Evolutionary conservation across 2,329 filamentous ascomycete genomes (phyloP), one percentile per base, ranked within the genome.

Genomic region (Escovopsis weberi): DNA sequence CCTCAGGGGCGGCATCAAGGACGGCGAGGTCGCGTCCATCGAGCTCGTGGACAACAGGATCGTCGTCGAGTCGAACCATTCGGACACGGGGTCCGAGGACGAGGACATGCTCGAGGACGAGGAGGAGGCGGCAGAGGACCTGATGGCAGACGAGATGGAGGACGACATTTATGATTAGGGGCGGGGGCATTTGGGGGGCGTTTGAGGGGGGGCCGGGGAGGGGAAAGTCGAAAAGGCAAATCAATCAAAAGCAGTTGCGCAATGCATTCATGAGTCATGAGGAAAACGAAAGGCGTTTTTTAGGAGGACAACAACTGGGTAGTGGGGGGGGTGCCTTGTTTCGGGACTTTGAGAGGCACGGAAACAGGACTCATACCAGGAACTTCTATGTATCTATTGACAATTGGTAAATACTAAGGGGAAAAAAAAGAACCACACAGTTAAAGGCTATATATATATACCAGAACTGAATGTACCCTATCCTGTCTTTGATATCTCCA

Each of bases 1-100:
- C 49, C 72, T 98, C 23, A 77, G 87, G 49, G 86, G 86, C 49
- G 79, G 75, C 43, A 80, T 98, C 59, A 77, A 74, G 52, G 89
- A 98, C 51, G 88, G 88, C 37, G 91, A 98, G 66, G 66, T 63
- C 2, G 91, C 91, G 1, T 70, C 75, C 26, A 85, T 96, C 23
- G 78, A 85, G 38, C 70, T 96, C 47, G 74, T 82, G 28, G 78
- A 86, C 48, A 84, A 85, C 38, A 84, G 85, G 59, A 80, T 96
- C 45, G 66, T 77, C 2, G 86, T 98, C 2, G 56, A 91, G 23
- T 70, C 87, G 6, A 96, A 98, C 61, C 91, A 96, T 59, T 50
- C 57, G 1, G 77, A 80, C 37, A 78, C 59, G 34, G 72, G 71
- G 19, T 78, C 80, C 7, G 78, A 81, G 8, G 82, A 86, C 46